Evolutionary conservation across 495 filamentous ascomycete species (phyloP).

Genomic region (Penicillium samsonianum): DNA sequence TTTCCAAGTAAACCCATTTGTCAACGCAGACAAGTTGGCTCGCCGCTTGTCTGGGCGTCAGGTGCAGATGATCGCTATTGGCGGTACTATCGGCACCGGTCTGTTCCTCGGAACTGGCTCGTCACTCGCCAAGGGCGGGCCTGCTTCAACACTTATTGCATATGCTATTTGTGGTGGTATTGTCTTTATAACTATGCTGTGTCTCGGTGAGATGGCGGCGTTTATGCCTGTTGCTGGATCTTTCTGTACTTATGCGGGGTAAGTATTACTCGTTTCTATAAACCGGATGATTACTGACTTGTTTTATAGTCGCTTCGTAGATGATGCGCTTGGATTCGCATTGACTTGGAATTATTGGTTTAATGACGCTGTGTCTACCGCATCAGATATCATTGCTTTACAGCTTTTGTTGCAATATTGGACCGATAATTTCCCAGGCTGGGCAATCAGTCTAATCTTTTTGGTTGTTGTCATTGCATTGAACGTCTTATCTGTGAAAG

Average conservation of each 20-base stretch:
- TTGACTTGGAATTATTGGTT: conserved; percentile 62
- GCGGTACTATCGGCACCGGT: conserved; percentile 66
- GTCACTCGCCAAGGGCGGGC: conserved; percentile 59
- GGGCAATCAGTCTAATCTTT: conserved; percentile 55
- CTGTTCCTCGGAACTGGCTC: conserved; percentile 63
- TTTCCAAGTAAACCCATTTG: conserved; percentile 13
- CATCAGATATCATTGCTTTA: conserved; percentile 55
- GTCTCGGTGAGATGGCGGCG: conserved; percentile 52
- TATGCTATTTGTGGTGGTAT: conserved; percentile 51
- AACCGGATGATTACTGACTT: conserved; percentile 7
- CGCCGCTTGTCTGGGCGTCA: conserved; percentile 49
- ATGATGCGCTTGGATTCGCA: conserved; percentile 57
- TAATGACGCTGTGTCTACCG: conserved; percentile 59
- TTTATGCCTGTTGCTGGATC: conserved; percentile 53
- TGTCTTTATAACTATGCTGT: conserved; percentile 53
- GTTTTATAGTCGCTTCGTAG: conserved; percentile 51
- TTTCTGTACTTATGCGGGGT: conserved; percentile 56
- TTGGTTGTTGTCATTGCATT: conserved; percentile 48
- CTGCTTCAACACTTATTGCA: conserved; percentile 63
- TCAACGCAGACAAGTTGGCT: conserved; percentile 37
- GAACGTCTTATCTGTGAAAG: conserved; percentile 53
- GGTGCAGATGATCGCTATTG: conserved; percentile 64
- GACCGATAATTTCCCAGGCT: conserved; percentile 53
- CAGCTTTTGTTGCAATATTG: conserved; percentile 56
- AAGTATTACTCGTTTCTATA: conserved; percentile 12